Percentiles rank a stretch among this genome's conserved stretches.
Evolutionary conservation across 1,139 yeast species (phyloP).

Genomic region (Taphrina deformans): DNA sequence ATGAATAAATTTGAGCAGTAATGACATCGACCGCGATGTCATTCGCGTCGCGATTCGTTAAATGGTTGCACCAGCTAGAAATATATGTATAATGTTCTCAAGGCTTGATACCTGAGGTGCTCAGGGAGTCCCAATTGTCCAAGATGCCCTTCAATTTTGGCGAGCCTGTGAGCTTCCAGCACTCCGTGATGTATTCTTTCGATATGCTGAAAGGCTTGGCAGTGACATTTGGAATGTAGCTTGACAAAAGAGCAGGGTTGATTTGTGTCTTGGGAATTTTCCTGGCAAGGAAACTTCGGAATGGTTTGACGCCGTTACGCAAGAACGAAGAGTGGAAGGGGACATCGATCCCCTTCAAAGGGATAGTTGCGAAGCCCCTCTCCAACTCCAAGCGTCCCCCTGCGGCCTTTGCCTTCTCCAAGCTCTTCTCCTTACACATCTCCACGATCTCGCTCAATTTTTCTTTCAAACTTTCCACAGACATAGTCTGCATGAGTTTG

Average conservation of each 20-base stretch:
- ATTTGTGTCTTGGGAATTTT: slow-evolving; percentile 94
- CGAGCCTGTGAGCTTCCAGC: slow-evolving; percentile 84
- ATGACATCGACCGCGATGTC: not conserved
- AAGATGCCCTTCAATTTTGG: slow-evolving; percentile 85
- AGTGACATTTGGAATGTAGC: slow-evolving; percentile 96
- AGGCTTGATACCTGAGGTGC: not conserved
- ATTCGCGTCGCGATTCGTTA: not conserved
- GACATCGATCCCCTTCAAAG: slow-evolving; percentile 96
- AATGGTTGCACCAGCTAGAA: not conserved
- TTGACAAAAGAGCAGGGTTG: slow-evolving; percentile 87
- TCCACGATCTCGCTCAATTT: slow-evolving; percentile 83
- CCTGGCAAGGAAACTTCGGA: slow-evolving; percentile 95
- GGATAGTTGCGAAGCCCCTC: slow-evolving; percentile 97
- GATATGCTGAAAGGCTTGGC: slow-evolving; percentile 96
- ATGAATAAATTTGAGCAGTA: too few relatives aligned
- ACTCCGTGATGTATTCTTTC: slow-evolving; percentile 95
- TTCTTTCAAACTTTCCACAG: slow-evolving; percentile 82
- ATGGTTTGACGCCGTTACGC: slow-evolving; percentile 97
- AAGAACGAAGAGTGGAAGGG: slow-evolving; percentile 98
- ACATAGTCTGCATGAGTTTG: slow-evolving; percentile 75
- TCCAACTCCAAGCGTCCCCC: slow-evolving; percentile 66
- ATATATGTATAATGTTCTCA: not conserved
- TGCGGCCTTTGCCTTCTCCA: slow-evolving; percentile 83
- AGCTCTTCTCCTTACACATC: slow-evolving; percentile 77
- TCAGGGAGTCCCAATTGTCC: slow-evolving; percentile 69